These are phyloP conservation scores for Monilinia fructicola DNA, from an alignment of 2,329 filamentous ascomycete genomes.

Conservation along the genomic window DNA sequence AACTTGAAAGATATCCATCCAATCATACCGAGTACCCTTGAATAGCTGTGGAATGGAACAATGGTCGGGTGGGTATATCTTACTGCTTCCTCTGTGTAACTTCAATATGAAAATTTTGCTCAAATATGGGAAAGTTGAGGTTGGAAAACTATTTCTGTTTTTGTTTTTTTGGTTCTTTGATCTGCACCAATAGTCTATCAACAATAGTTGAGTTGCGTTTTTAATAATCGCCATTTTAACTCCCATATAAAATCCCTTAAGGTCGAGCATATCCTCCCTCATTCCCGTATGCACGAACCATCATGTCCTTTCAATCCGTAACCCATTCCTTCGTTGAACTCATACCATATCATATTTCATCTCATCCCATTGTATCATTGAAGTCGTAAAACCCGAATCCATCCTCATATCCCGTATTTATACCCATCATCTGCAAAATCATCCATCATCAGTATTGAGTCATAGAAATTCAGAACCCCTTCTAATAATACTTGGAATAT, in stretches of 20 bases:
- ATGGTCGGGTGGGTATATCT: neutral
- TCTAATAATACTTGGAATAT: conserved; percentile 21
- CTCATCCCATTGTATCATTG: neutral
- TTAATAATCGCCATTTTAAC: neutral
- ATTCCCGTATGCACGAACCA: neutral
- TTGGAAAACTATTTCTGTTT: neutral
- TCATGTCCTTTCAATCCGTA: neutral
- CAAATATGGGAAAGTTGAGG: neutral
- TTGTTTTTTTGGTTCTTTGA: neutral
- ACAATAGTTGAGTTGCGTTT: conserved; percentile 8
- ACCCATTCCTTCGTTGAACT: conserved; percentile 2
- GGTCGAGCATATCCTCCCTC: conserved; percentile 1
- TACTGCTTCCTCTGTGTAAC: neutral
- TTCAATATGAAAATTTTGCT: neutral
- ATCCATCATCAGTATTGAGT: neutral
- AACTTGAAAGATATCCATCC: no score
- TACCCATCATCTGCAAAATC: neutral
- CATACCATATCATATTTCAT: conserved; percentile 1
- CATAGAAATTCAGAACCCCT: neutral
- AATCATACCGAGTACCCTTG: no score
- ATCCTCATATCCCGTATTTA: neutral
- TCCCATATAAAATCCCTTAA: conserved; percentile 4
- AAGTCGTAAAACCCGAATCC: neutral
- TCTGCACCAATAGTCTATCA: conserved; percentile 4
- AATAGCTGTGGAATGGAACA: no score